phyloP scores from a whole-genome alignment of 192 early-diverging fungal genomes.

The Radiomyces spectabilis region DNA sequence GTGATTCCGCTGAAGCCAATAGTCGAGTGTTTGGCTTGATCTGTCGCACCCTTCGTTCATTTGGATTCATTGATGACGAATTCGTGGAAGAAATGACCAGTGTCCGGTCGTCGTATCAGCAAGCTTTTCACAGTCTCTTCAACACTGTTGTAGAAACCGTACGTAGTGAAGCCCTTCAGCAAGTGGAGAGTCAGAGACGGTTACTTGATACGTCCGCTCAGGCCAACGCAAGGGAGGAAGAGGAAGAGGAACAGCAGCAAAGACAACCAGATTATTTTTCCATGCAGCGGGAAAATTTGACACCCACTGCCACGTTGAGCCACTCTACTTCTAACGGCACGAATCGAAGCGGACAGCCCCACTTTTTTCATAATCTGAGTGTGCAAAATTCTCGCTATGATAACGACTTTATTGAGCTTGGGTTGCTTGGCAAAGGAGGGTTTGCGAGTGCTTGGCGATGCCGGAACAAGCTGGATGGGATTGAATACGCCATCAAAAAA shows the following conservation, averaged over 20 bases:
- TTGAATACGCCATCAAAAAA: constrained; percentile 89
- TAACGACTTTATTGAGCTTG: constrained; percentile 78
- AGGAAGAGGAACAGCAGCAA: too few relatives aligned
- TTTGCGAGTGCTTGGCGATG: constrained; percentile 84
- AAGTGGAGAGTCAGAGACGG: background rate
- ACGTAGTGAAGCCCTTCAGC: constrained; percentile 26
- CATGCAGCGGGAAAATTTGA: too few relatives aligned
- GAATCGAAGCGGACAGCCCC: background rate
- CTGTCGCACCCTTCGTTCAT: constrained; percentile 75
- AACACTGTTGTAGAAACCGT: constrained; percentile 70
- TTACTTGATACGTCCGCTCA: background rate
- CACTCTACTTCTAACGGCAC: background rate
- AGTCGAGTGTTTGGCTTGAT: constrained; percentile 80
- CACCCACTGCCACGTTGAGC: background rate
- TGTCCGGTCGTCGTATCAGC: constrained; percentile 78
- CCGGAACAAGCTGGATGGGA: constrained; percentile 83
- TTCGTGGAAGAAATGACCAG: constrained; percentile 64
- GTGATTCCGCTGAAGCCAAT: constrained; percentile 78
- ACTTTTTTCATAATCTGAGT: constrained; percentile 25
- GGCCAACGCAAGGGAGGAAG: background rate
- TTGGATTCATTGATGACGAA: constrained; percentile 78
- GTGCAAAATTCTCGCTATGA: constrained; percentile 61
- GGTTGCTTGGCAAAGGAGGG: constrained; percentile 80
- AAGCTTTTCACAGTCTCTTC: constrained; percentile 79
- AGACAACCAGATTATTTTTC: too few relatives aligned